Conservation (phyloP, 495 filamentous ascomycete species). For the Aspergillus nanangensis region DNA sequence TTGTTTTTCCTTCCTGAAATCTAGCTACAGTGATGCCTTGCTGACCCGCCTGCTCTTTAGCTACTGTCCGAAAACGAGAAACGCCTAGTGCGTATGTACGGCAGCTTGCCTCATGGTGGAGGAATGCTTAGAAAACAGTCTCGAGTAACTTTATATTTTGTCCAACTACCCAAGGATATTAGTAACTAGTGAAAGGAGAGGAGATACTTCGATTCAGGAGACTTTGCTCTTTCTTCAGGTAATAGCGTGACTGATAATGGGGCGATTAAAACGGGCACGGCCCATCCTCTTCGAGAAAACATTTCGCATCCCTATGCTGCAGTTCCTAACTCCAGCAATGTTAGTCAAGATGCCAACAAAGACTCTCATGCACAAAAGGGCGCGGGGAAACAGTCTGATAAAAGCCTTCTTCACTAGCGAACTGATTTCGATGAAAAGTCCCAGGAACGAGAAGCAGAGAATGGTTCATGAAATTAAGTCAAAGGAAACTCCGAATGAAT, state of each 20-base stretch:
- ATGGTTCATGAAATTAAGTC: not conserved
- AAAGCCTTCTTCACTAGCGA: not conserved
- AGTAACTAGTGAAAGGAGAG: constrained; percentile 12
- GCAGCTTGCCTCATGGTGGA: constrained; percentile 9
- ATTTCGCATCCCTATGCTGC: constrained; percentile 26
- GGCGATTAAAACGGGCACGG: constrained; percentile 20
- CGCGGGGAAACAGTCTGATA: not conserved
- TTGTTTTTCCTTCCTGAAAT: not conserved
- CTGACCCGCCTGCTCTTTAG: not conserved
- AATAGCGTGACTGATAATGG: constrained; percentile 19
- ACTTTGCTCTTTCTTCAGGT: constrained; percentile 25
- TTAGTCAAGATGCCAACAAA: constrained; percentile 19
- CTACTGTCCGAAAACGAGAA: constrained; percentile 5
- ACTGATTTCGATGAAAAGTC: not conserved
- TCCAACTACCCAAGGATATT: not conserved
- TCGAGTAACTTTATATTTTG: constrained; percentile 1
- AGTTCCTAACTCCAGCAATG: constrained; percentile 21
- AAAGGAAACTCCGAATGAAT: not conserved
- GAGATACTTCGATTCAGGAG: constrained; percentile 26
- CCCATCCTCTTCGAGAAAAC: constrained; percentile 21
- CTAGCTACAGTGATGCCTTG: not conserved
- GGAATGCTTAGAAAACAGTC: constrained; percentile 4
- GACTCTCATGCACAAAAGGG: constrained; percentile 2
- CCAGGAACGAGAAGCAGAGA: not conserved
- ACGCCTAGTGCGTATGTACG: constrained; percentile 5